These are phyloP conservation scores for Syzygium grande DNA, from an alignment of 345 rosid species.

Conservation along the genomic window DNA sequence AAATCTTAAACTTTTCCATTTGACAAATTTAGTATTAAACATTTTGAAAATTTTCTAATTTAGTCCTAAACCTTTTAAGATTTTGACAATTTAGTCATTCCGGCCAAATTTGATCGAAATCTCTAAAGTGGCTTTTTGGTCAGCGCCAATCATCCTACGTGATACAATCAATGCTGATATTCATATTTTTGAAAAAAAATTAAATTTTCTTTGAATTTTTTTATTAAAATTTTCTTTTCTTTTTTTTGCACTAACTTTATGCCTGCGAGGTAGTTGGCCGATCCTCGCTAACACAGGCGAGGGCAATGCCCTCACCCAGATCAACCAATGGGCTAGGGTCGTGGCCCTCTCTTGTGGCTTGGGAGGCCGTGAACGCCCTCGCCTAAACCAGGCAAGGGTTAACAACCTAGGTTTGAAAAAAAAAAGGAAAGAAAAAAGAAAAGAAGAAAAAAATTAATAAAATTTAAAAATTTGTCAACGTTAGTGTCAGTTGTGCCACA, in stretches of 20 bases:
- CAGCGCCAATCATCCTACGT: rapidly evolving
- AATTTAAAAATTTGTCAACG: background rate
- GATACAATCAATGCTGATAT: rapidly evolving
- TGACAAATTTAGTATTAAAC: no score
- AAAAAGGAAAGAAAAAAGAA: no score
- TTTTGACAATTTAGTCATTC: background rate
- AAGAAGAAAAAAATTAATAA: no score
- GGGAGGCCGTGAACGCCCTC: background rate
- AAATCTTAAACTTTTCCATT: no score
- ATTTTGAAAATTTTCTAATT: no score
- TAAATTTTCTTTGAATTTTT: no score
- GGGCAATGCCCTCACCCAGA: background rate
- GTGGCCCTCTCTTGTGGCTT: background rate
- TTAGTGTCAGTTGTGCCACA: background rate
- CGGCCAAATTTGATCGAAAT: background rate
- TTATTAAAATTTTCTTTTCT: no score
- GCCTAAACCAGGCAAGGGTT: background rate
- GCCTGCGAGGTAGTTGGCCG: rapidly evolving
- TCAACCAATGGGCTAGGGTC: background rate
- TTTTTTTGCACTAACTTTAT: no score
- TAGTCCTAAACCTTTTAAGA: no score
- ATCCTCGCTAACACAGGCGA: rapidly evolving
- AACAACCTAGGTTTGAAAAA: no score
- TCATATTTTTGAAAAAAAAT: no score
- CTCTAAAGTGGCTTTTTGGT: background rate